Evolutionary conservation across 1,284 basidiomycete genomes (phyloP).

Genomic region (Heimioporus retisporus): DNA sequence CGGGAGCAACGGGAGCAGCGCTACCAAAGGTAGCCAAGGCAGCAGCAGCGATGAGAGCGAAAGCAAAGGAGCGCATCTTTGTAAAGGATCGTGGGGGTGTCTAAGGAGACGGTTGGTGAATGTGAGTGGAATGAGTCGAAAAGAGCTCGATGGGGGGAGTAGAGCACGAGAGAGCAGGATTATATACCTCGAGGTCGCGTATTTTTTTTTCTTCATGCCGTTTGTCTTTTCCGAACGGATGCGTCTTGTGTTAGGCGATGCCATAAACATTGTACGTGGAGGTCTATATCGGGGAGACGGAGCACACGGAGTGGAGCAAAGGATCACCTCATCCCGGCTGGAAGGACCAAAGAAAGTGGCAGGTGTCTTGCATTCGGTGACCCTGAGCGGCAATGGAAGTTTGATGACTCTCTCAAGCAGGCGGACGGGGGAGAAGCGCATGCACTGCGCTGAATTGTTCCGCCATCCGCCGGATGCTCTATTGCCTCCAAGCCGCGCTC

Average conservation of each 20-base stretch:
- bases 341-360: too few relatives aligned
- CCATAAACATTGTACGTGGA: slow-evolving; percentile 9
- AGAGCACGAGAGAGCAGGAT: slow-evolving; percentile 1
- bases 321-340: too few relatives aligned
- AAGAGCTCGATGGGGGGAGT: slow-evolving; percentile 22
- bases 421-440: too few relatives aligned
- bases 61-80: slow-evolving; percentile 59
- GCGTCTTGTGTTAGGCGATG: slow-evolving; percentile 10
- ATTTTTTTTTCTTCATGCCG: too few relatives aligned
- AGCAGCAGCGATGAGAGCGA: slow-evolving; percentile 47
- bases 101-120: slow-evolving; percentile 22
- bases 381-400: too few relatives aligned
- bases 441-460: too few relatives aligned
- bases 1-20: slow-evolving; percentile 26
- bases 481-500: too few relatives aligned
- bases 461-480: too few relatives aligned
- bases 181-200: slow-evolving; percentile 28
- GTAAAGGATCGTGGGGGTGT: slow-evolving; percentile 51
- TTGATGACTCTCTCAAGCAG: too few relatives aligned
- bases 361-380: too few relatives aligned
- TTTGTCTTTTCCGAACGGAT: too few relatives aligned
- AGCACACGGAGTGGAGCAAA: slow-evolving; percentile 27
- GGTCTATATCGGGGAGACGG: slow-evolving; percentile 2
- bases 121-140: slow-evolving; percentile 9
- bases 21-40: slow-evolving; percentile 43